These are phyloP conservation scores for Thielaviopsis musarum DNA, from an alignment of 2,329 filamentous ascomycete genomes.

Conservation along the genomic window DNA sequence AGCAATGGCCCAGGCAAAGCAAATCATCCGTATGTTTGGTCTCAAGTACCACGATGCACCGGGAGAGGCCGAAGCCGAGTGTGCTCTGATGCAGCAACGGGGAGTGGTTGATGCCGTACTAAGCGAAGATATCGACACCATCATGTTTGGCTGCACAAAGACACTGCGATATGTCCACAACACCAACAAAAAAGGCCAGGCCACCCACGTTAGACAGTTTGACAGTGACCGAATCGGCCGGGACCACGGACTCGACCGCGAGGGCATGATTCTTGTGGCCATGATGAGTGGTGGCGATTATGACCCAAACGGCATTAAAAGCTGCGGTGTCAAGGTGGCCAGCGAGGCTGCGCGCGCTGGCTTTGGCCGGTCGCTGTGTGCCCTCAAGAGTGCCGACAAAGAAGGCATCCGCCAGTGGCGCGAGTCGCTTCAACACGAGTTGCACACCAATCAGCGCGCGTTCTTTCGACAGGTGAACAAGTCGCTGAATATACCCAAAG, in stretches of 20 bases:
- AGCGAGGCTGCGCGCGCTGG: conserved; percentile 81
- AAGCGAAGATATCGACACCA: conserved; percentile 89
- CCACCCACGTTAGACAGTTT: conserved; percentile 78
- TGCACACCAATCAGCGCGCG: conserved; percentile 68
- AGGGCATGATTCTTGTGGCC: conserved; percentile 87
- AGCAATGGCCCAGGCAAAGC: conserved; percentile 62
- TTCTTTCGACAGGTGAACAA: conserved; percentile 65
- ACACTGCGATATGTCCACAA: conserved; percentile 47
- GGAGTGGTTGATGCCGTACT: conserved; percentile 85
- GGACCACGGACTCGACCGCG: conserved; percentile 51
- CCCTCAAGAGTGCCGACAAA: conserved; percentile 40
- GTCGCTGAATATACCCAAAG: conserved; percentile 55
- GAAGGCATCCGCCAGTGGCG: conserved; percentile 53
- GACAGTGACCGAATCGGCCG: conserved; percentile 19
- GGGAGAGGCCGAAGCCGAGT: conserved; percentile 92
- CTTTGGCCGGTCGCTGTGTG: conserved; percentile 62
- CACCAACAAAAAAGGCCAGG: conserved; percentile 18
- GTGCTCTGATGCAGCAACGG: conserved; percentile 64
- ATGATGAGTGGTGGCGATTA: conserved; percentile 96
- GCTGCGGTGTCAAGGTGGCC: conserved; percentile 74
- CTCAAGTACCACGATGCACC: conserved; percentile 75
- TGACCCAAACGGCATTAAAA: conserved; percentile 68
- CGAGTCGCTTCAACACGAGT: conserved; percentile 52
- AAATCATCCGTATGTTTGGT: conserved; percentile 68
- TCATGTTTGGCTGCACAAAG: conserved; percentile 83